Evolutionary conservation across 306 rosid genomes (phyloP), one percentile per base, ranked within the genome.

Genomic region (Cicer bijugum): DNA sequence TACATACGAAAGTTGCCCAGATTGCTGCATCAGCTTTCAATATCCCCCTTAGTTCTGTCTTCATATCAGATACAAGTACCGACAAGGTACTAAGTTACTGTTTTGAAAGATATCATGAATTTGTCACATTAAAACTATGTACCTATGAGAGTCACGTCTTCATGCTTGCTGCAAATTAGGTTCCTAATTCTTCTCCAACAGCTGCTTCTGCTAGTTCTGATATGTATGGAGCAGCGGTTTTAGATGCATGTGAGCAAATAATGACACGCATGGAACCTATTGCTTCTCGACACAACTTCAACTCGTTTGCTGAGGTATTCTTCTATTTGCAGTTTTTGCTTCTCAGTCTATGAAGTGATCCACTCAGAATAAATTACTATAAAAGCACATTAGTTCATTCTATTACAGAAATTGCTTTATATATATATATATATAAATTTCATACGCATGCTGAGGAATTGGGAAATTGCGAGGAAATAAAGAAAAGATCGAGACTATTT

Each of bases 141-240:
- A 20, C 16, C n/a, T 37, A 9, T 37, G 46, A 1, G 42, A 40
- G 6, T 68, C 73, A n/a, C 50, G 20, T 78, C 5, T 72, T 80
- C 69, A 19, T 75, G 58, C n/a, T 74, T 80, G 73, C 81, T 68
- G 51, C 45, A 35, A 69, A 65, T 76, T 81, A 94, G 97, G 95
- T 94, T 66, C 98, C 98, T 7, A 94, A 94, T 86, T 57, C 98
- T 75, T 83, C 97, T 55, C 92, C 97, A 46, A 94, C 97, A 45
- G 98, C 98, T 39, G 98, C 98, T 80, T 94, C 98, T 77, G 98
- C 97, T 6, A 94, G 96, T 85, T 94, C 98, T 69, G 97, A 94
- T 78, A 83, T 94, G 81, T 94, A 91, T 81, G 98, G 98, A 77
- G 92, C 90, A 74, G 97, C 97, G 1, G 96, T 91, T 85, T 87